phyloP scores from a whole-genome alignment of 768 basidiomycete species.

The Tubosaeta brunneosetosa region DNA sequence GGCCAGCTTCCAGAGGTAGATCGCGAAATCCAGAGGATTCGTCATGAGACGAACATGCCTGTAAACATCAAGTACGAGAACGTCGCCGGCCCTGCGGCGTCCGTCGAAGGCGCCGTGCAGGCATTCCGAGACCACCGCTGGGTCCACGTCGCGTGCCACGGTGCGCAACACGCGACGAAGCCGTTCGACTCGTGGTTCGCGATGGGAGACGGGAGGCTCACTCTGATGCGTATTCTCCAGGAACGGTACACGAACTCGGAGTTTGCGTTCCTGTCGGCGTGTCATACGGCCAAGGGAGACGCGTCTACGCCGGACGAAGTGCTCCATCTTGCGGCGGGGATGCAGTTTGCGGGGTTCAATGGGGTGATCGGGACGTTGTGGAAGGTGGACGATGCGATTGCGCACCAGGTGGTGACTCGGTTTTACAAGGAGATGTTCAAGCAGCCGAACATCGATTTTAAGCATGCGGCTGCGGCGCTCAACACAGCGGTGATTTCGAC shows the following conservation, averaged over 20 bases:
- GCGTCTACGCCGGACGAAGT: too few relatives aligned
- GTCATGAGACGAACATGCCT: not conserved
- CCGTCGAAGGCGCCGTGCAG: not conserved
- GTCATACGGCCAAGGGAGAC: not conserved
- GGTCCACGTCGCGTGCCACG: not conserved
- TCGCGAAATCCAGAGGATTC: not conserved
- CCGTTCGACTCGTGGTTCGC: conserved; percentile 1
- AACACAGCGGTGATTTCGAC: not conserved
- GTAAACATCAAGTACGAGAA: not conserved
- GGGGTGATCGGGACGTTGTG: not conserved
- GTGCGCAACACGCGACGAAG: not conserved
- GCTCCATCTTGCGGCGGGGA: too few relatives aligned
- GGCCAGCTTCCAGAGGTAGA: not conserved
- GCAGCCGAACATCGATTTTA: not conserved
- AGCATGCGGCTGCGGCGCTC: not conserved
- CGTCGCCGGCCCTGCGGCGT: not conserved
- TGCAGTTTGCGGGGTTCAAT: not conserved
- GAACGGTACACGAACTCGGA: not conserved
- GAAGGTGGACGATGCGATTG: not conserved
- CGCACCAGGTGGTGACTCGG: not conserved
- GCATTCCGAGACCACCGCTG: not conserved
- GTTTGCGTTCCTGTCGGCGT: not conserved
- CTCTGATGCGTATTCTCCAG: not conserved
- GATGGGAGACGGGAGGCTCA: not conserved
- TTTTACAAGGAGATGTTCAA: not conserved